Conservation (phyloP, 257 asterid species). For the Salvia splendens region DNA sequence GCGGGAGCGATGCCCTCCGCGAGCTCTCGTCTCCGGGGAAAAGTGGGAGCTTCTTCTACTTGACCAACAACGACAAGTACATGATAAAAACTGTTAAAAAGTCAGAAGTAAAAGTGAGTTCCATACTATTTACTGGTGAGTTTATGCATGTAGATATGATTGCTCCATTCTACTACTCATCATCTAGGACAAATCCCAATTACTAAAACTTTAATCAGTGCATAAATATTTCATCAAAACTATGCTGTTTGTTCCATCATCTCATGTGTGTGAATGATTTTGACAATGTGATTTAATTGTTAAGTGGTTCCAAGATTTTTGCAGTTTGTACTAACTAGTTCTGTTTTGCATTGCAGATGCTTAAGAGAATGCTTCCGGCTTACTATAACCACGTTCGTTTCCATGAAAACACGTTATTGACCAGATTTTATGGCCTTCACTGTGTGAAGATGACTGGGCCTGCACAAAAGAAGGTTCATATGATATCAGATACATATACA, state of each 20-base stretch:
- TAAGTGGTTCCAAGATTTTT: slow-evolving; percentile 12
- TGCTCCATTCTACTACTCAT: not conserved
- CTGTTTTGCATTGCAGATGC: slow-evolving; percentile 55
- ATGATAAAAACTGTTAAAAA: slow-evolving; percentile 95
- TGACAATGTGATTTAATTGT: not conserved
- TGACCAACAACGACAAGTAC: slow-evolving; percentile 86
- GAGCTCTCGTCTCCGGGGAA: slow-evolving; percentile 98
- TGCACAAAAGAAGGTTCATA: slow-evolving; percentile 79
- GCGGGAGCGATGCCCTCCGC: slow-evolving; percentile 90
- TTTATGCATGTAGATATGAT: slow-evolving; percentile 13
- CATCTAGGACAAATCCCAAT: not conserved
- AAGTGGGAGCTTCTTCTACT: slow-evolving; percentile 94
- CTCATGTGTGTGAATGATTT: not conserved
- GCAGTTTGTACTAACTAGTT: not conserved
- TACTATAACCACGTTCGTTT: slow-evolving; percentile 81
- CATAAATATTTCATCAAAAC: not conserved
- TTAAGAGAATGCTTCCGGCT: slow-evolving; percentile 84
- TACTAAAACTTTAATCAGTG: not conserved
- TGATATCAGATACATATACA: not conserved
- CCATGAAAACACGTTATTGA: slow-evolving; percentile 72
- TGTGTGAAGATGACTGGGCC: slow-evolving; percentile 86
- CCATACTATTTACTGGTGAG: slow-evolving; percentile 17
- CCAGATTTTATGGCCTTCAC: slow-evolving; percentile 86
- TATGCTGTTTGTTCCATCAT: slow-evolving; percentile 2
- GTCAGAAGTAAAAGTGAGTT: slow-evolving; percentile 90